Evolutionary conservation across 1,139 yeast genomes (phyloP).

Genomic region (Sugiyamaella xylanicola): DNA sequence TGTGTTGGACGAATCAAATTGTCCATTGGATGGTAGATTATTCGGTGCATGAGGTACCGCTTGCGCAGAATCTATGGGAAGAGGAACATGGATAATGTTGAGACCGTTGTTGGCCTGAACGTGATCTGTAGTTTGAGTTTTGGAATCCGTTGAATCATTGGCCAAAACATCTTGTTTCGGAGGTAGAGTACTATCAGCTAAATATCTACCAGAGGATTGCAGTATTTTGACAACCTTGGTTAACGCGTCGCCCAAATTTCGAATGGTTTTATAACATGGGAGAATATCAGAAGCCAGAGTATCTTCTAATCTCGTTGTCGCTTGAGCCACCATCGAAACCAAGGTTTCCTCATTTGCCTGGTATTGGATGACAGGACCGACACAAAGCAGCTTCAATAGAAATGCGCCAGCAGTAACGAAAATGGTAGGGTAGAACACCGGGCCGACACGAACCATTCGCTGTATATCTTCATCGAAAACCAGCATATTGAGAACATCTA

Average conservation of each 20-base stretch:
- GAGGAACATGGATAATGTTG: background rate
- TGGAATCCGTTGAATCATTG: background rate
- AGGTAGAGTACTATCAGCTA: background rate
- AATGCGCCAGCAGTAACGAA: conserved; percentile 35
- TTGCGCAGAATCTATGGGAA: conserved; percentile 1
- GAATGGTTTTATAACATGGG: conserved; percentile 30
- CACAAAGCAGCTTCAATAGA: conserved; percentile 30
- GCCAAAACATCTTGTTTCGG: background rate
- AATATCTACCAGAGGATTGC: background rate
- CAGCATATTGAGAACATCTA: conserved; percentile 33
- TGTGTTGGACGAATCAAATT: background rate
- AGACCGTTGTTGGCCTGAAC: background rate
- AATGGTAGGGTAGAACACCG: conserved; percentile 35
- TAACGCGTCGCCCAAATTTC: conserved; percentile 28
- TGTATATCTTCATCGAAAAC: conserved; percentile 33
- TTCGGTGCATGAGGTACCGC: background rate
- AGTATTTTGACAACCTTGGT: conserved; percentile 19
- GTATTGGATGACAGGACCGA: conserved; percentile 25
- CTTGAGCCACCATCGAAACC: conserved; percentile 22
- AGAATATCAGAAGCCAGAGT: conserved; percentile 25
- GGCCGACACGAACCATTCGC: conserved; percentile 32
- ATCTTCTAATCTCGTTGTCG: conserved; percentile 23
- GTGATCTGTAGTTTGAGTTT: background rate
- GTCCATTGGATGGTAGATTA: background rate
- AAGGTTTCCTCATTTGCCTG: conserved; percentile 24